Evolutionary conservation across 2,329 filamentous ascomycete genomes (phyloP).

Genomic region (Fusarium sp.): DNA sequence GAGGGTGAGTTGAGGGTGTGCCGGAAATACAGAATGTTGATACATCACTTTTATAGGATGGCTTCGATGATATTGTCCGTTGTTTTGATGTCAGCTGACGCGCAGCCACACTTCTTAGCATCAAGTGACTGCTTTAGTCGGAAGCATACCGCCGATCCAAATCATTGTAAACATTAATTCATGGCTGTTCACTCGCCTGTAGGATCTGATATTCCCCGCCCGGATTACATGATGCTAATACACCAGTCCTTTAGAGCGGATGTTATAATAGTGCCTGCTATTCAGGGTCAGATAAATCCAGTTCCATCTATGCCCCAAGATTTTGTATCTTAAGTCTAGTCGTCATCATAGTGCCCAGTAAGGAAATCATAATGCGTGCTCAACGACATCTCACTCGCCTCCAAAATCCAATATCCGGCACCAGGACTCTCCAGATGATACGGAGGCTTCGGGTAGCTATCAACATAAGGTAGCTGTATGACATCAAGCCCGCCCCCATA

Average conservation of each 20-base stretch:
- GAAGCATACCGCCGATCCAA: background rate
- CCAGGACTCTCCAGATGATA: background rate
- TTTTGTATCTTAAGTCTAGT: background rate
- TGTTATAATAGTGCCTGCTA: background rate
- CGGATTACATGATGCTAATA: background rate
- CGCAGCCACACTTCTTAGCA: background rate
- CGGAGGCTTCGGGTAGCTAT: constrained; percentile 5
- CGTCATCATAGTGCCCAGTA: background rate
- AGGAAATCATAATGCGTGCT: background rate
- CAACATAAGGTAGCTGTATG: background rate
- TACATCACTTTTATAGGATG: background rate
- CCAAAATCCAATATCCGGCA: constrained; percentile 9
- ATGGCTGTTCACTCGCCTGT: background rate
- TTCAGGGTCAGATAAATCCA: background rate
- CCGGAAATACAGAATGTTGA: background rate
- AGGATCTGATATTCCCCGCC: background rate
- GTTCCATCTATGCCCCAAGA: background rate
- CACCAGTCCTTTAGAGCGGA: no score
- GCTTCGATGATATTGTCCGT: background rate
- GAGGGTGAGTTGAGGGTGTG: background rate
- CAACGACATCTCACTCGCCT: background rate
- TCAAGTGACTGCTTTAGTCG: background rate
- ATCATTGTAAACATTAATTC: background rate
- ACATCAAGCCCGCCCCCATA: background rate
- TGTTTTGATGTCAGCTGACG: background rate